These are phyloP conservation scores for Porogramme epimiltina DNA, from an alignment of 1,284 basidiomycete genomes.

Conservation along the genomic window DNA sequence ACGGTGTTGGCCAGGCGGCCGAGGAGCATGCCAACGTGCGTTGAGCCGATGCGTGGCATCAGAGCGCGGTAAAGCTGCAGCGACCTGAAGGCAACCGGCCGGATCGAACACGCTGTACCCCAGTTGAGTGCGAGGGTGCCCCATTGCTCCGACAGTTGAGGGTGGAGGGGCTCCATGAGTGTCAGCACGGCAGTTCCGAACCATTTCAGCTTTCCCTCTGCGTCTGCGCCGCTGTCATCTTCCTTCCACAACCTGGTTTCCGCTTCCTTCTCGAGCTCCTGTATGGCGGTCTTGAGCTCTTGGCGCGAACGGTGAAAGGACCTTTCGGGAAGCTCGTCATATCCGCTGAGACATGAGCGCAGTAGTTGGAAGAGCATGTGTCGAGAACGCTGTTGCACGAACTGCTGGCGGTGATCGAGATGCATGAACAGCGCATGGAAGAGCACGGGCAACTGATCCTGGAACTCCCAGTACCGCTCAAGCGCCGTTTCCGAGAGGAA, in stretches of 20 bases:
- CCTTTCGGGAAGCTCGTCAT: slow-evolving; percentile 64
- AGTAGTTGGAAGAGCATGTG: slow-evolving; percentile 81
- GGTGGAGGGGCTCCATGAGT: slow-evolving; percentile 71
- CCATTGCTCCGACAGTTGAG: slow-evolving; percentile 75
- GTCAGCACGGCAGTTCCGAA: slow-evolving; percentile 70
- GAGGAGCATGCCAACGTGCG: slow-evolving; percentile 80
- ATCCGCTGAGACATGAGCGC: slow-evolving; percentile 77
- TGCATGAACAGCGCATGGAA: slow-evolving; percentile 86
- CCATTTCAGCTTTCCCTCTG: slow-evolving; percentile 68
- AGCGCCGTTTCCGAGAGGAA: slow-evolving; percentile 85
- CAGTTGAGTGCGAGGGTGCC: slow-evolving; percentile 82
- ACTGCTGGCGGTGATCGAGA: slow-evolving; percentile 75
- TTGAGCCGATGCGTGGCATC: slow-evolving; percentile 71
- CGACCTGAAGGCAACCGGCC: slow-evolving; percentile 86
- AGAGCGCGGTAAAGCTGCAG: slow-evolving; percentile 89
- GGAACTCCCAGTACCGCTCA: slow-evolving; percentile 77
- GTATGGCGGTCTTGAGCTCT: slow-evolving; percentile 53
- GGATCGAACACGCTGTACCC: slow-evolving; percentile 87
- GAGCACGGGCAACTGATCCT: slow-evolving; percentile 70
- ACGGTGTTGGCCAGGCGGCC: slow-evolving; percentile 87
- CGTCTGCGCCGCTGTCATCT: slow-evolving; percentile 57
- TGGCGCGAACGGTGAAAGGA: slow-evolving; percentile 46
- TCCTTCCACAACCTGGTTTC: slow-evolving; percentile 73
- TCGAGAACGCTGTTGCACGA: slow-evolving; percentile 72
- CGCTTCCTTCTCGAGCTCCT: slow-evolving; percentile 60